Percentiles rank a stretch among this genome's conserved stretches.
phyloP scores from a whole-genome alignment of 148 eudicot genomes.

The Salicornia ramosissima region DNA sequence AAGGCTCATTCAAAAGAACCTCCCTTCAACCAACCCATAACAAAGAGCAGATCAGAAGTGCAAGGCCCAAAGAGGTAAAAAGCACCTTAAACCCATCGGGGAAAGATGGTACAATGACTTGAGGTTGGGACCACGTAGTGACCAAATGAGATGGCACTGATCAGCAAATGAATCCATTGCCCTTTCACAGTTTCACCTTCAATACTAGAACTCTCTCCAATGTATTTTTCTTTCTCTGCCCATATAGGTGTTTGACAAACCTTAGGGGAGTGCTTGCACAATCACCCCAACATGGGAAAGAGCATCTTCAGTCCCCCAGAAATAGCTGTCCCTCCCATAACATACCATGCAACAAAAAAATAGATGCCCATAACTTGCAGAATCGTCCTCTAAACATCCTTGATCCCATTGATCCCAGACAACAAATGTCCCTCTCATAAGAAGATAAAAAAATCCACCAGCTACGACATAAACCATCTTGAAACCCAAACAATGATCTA shows the following conservation, averaged over 20 bases:
- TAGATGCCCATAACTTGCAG: background rate
- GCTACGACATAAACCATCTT: background rate
- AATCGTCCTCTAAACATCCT: background rate
- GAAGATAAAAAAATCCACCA: background rate
- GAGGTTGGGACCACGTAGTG: background rate
- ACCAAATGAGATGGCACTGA: slow-evolving; percentile 2
- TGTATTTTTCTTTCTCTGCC: background rate
- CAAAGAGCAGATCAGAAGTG: background rate
- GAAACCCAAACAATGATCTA: slow-evolving; percentile 2
- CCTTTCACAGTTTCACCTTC: background rate
- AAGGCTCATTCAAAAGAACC: slow-evolving; percentile 5
- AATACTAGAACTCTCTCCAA: slow-evolving; percentile 1
- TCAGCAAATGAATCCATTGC: slow-evolving; percentile 2
- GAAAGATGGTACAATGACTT: background rate
- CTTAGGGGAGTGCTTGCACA: background rate
- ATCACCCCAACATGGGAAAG: background rate
- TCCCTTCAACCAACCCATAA: slow-evolving; percentile 2
- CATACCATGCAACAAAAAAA: slow-evolving; percentile 4
- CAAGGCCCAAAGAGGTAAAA: background rate
- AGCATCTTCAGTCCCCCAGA: background rate
- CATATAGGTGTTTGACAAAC: slow-evolving; percentile 7
- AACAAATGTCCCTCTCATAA: background rate
- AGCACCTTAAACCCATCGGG: slow-evolving; percentile 2
- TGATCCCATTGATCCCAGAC: background rate
- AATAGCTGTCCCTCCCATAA: slow-evolving; percentile 13